phyloP scores from a whole-genome alignment of 164 flowering plant species.

The Magnolia changhungtana region DNA sequence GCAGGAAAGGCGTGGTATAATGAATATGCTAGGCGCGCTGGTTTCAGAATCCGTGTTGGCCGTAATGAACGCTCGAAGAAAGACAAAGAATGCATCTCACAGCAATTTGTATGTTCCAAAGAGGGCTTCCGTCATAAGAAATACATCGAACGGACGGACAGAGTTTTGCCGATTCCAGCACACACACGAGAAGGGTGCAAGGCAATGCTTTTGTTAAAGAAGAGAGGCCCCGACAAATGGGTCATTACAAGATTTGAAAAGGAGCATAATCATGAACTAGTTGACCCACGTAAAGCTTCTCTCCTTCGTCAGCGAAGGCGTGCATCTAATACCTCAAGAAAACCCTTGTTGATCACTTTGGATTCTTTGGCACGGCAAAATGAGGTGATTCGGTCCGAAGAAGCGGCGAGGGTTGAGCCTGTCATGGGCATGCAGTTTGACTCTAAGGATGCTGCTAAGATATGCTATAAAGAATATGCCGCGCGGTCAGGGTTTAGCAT shows the following conservation, averaged over 20 bases:
- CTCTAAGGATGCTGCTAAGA: slow-evolving; percentile 6
- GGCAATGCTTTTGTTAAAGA: slow-evolving; percentile 3
- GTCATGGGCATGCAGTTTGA: slow-evolving; percentile 9
- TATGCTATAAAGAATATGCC: slow-evolving; percentile 9
- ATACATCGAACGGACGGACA: not conserved
- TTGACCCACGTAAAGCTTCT: not conserved
- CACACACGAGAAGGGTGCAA: slow-evolving; percentile 1
- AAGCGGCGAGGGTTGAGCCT: slow-evolving; percentile 1
- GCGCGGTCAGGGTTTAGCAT: slow-evolving; percentile 7
- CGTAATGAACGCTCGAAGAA: not conserved
- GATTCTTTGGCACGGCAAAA: not conserved
- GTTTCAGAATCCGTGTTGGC: not conserved
- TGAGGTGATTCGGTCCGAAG: not conserved
- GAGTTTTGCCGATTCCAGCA: not conserved
- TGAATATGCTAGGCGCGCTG: not conserved
- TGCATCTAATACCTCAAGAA: not conserved
- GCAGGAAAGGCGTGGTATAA: not conserved
- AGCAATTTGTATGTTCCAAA: not conserved
- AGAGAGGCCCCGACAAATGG: slow-evolving; percentile 15
- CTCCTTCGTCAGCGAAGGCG: slow-evolving; percentile 6
- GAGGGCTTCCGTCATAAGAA: slow-evolving; percentile 3
- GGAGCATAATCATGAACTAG: slow-evolving; percentile 14
- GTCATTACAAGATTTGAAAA: slow-evolving; percentile 12
- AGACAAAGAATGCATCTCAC: not conserved
- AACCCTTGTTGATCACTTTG: not conserved